Evolutionary conservation across 2,329 filamentous ascomycete species (phyloP), one percentile per base, ranked within the genome.

Genomic region (Nigrograna mackinnonii): DNA sequence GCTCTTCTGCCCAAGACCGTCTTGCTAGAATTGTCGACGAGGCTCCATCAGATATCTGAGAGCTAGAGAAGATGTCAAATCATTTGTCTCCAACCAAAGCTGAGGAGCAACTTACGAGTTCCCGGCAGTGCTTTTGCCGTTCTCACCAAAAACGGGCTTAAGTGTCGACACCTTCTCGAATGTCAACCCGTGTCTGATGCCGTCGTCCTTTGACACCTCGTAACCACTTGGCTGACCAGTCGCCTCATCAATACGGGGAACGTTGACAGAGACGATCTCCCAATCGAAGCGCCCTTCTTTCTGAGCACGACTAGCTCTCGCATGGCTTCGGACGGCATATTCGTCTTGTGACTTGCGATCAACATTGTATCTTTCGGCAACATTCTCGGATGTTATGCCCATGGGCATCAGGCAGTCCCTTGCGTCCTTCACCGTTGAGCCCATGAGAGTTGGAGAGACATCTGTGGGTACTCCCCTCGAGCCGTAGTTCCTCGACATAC

Each of bases 301-400:
- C 72, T 97, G 92, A 1, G 92, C 91, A 33, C 69, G 76, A 76
- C 96, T 94, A 26, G 92, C 94, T 37, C 91, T 82, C 50, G 83
- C 82, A 76, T 91, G 97, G 41, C 86, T 92, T 74, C 91, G 88
- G 13, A 89, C 88, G 0, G 92, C 89, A 67, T 86, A 97, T 56
- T 81, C 77, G 69, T 99, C 94, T 73, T 97, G 88, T 62, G 76
- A 73, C 62, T 90, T 84, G 48, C 94, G 82, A 4, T 83, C 75
- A 61, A 97, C 83, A 57, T 85, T 80, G 67, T 96, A 97, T 73
- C 96, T 91, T 40, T 83, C 82, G 55, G 86, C 89, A 16, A 99
- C 90, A 64, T 96, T 97, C 77, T 99, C 92, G 44, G 87, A 92
- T 2, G 94, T 97, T 80, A 95, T 94, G n/a, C 94, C 92, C 94